A percentile compares a stretch with the other conserved stretches of the same genome.
phyloP scores from a whole-genome alignment of 2,329 filamentous ascomycete genomes.

The Botrytis tulipae region DNA sequence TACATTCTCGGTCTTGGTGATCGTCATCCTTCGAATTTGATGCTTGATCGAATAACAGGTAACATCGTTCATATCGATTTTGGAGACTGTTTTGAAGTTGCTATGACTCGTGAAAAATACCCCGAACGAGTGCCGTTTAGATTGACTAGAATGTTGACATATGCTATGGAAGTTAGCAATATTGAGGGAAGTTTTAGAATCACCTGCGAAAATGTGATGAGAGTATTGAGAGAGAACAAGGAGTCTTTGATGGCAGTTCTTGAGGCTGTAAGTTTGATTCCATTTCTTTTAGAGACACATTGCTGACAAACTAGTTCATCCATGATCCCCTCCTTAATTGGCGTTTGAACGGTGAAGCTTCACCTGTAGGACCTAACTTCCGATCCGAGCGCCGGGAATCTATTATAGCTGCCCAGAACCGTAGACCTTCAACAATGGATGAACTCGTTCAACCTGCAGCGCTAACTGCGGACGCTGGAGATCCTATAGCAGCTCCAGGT shows the following conservation, averaged over 20 bases:
- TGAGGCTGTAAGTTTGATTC: constrained; percentile 73
- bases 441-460: constrained; percentile 58
- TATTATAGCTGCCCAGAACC: constrained; percentile 47
- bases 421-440: constrained; percentile 70
- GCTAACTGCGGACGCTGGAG: constrained; percentile 46
- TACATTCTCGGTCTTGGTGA: constrained; percentile 97
- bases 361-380: constrained; percentile 66
- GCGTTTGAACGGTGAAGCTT: constrained; percentile 69
- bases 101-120: constrained; percentile 99
- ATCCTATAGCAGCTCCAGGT: constrained; percentile 39
- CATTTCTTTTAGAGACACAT: neutral
- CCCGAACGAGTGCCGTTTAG: constrained; percentile 97
- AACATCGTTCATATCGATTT: constrained; percentile 99
- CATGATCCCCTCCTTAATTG: constrained; percentile 98
- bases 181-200: constrained; percentile 98
- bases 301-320: constrained; percentile 68
- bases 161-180: constrained; percentile 99
- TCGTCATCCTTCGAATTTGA: constrained; percentile 94
- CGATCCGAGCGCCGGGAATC: constrained; percentile 57
- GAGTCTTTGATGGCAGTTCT: constrained; percentile 97
- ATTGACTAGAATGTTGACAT: constrained; percentile 96
- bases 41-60: constrained; percentile 93
- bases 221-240: constrained; percentile 93
- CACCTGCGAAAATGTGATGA: constrained; percentile 98
- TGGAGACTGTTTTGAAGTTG: constrained; percentile 98